Evolutionary conservation across 352 stramenopile species (phyloP).

Genomic region (Thraustochytrium striatum): DNA sequence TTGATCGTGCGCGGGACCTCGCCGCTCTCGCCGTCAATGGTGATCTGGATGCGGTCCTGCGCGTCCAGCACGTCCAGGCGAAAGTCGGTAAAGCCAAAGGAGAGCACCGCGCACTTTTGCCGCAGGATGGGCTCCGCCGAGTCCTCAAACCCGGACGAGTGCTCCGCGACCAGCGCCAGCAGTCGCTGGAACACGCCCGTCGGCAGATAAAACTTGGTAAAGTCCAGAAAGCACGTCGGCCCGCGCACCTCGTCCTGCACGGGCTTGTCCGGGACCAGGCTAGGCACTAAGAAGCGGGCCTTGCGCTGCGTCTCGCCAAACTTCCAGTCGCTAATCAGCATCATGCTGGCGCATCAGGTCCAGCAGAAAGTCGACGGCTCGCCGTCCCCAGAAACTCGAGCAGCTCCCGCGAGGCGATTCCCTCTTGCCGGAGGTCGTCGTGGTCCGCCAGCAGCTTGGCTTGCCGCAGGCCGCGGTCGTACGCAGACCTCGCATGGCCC

Average conservation of each 20-base stretch:
- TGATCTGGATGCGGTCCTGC: slow-evolving; percentile 19
- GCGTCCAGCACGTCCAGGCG: background rate
- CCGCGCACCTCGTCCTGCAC: background rate
- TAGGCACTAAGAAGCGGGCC: slow-evolving; percentile 17
- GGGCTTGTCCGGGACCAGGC: slow-evolving; percentile 6
- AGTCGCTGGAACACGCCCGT: slow-evolving; percentile 41
- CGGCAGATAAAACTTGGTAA: slow-evolving; percentile 42
- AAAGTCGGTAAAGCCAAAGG: slow-evolving; percentile 40
- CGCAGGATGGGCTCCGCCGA: background rate
- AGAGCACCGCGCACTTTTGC: background rate
- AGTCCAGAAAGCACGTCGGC: slow-evolving; percentile 20
- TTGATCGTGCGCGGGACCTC: slow-evolving; percentile 9
- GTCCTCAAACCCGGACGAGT: background rate
- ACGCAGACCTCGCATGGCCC: background rate
- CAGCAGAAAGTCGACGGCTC: slow-evolving; percentile 37
- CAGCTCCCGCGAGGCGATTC: slow-evolving; percentile 14
- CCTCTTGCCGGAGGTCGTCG: background rate
- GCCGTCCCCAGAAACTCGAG: slow-evolving; percentile 22
- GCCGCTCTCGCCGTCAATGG: background rate
- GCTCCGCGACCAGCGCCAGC: slow-evolving; percentile 8
- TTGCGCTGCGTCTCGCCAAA: background rate
- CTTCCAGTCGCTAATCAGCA: slow-evolving; percentile 35
- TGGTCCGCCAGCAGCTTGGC: slow-evolving; percentile 9
- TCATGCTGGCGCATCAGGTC: slow-evolving; percentile 43
- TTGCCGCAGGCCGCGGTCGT: background rate